Conservation (phyloP, 108 stramenopile genomes). For the Epithemia pelagica region DNA sequence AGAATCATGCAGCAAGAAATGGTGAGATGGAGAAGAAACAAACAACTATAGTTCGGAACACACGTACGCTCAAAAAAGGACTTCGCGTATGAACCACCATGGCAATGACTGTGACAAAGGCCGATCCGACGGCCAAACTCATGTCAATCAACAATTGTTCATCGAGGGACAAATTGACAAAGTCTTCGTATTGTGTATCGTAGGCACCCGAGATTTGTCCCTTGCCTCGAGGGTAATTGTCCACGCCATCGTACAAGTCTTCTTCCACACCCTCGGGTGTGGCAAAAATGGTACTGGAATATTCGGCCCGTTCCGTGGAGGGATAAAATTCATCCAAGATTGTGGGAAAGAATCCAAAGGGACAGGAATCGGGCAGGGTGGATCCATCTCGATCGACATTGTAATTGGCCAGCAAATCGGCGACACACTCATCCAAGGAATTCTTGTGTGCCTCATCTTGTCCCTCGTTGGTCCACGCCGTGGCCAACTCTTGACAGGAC, state of each 20-base stretch:
- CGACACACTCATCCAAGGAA: conserved; percentile 21
- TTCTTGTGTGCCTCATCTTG: conserved; percentile 7
- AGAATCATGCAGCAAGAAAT: too few species aligned
- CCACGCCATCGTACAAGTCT: conserved; percentile 26
- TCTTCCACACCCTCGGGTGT: conserved; percentile 20
- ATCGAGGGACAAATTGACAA: conserved; percentile 24
- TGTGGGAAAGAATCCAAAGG: conserved; percentile 23
- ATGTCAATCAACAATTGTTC: conserved; percentile 27
- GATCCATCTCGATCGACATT: not conserved
- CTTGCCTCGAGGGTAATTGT: conserved; percentile 23
- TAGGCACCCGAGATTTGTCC: conserved; percentile 31
- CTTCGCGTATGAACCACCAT: conserved; percentile 46
- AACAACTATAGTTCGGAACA: not conserved
- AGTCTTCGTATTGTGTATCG: conserved; percentile 39
- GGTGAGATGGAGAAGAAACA: too few species aligned
- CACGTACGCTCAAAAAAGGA: conserved; percentile 30
- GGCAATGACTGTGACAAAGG: conserved; percentile 30
- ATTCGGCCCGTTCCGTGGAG: conserved; percentile 11
- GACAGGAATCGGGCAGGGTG: conserved; percentile 13
- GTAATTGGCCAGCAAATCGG: conserved; percentile 13
- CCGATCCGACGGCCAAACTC: conserved; percentile 30
- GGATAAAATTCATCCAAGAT: conserved; percentile 34
- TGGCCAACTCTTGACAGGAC: conserved; percentile 29
- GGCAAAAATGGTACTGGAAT: conserved; percentile 38
- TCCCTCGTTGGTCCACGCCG: conserved; percentile 19